Base-by-base conservation (phyloP, 768 basidiomycete species). In the Boletus barrowsii region DNA sequence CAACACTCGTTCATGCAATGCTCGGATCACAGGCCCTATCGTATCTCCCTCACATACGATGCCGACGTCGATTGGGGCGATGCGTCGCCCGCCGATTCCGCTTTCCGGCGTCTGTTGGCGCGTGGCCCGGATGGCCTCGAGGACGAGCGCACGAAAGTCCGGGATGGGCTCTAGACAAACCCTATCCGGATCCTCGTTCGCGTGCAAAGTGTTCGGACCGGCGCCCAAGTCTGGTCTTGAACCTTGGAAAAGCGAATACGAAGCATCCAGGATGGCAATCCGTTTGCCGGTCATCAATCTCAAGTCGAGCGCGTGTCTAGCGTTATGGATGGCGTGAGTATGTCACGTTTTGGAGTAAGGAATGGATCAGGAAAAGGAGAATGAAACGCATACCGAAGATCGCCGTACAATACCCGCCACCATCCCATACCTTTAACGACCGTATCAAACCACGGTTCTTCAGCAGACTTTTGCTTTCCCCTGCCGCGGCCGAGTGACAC, bases 371-470 rank as follows among this genome's bases (percentile, higher is more conserved):
- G 24, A 11, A 18, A 14, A 26, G 14, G 15, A 49, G 33, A 20
- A 40, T 17, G 65, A 73, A n/a, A 50, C 2, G 10, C 49, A 22
- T 62, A 88, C 88, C 79, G 80, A 24, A 83, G 73, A 66, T 88
- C 83, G 8, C 82, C 78, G 54, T 89, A 88, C 44, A 90, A 68
- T 22, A 92, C 70, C 48, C 91, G 76, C 71, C 86, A 93, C 90
- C 91, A 93, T 3, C 87, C 87, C 47, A 86, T 83, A 13, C 86
- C 82, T 72, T 92, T 93, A 5, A 87, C 81, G 64, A 87, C 84
- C n/a, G 81, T 80, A 59, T 87, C 86, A 20, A 90, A 74, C 59
- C 65, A 69, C 4, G 59, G 61, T 41, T 65, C 57, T 62, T 75
- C 40, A 41, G 58, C 36, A 9, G 32, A 24, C 26, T 39, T 52